phyloP scores from a whole-genome alignment of 2,329 filamentous ascomycete genomes.

The Penicillium sp. region DNA sequence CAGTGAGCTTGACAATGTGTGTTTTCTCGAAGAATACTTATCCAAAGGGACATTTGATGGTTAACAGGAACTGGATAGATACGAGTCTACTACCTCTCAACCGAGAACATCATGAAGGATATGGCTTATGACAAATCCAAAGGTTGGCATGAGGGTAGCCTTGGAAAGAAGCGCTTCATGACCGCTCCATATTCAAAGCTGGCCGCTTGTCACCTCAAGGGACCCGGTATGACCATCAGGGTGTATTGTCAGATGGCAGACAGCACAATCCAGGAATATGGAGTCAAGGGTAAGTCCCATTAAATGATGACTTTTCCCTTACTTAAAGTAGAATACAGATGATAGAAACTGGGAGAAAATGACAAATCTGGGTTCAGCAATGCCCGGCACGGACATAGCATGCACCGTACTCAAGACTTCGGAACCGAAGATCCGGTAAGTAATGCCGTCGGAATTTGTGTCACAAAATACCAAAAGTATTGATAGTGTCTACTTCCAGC shows the following conservation, averaged over 20 bases:
- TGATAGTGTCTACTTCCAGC: too few species aligned
- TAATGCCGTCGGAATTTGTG: too few species aligned
- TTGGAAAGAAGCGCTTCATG: not conserved
- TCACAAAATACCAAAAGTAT: too few species aligned
- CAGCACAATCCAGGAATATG: not conserved
- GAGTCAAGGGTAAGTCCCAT: not conserved
- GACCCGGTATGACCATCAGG: not conserved
- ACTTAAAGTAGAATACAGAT: not conserved
- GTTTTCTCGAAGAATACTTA: not conserved
- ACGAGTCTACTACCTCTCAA: not conserved
- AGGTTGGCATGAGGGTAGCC: not conserved
- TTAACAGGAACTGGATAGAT: not conserved
- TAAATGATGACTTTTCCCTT: rapidly evolving
- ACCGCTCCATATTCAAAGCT: not conserved
- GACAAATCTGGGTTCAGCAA: slow-evolving; percentile 10
- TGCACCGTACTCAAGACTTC: slow-evolving; percentile 4
- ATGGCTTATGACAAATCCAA: not conserved
- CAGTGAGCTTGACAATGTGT: not conserved
- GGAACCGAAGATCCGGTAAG: not conserved
- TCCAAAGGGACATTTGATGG: not conserved
- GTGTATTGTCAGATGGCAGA: not conserved
- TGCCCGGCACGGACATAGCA: slow-evolving; percentile 13
- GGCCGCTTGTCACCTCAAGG: not conserved
- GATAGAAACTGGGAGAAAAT: slow-evolving; percentile 6
- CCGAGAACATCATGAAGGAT: not conserved